A percentile compares a stretch with the other conserved stretches of the same genome.
Evolutionary conservation across 2,329 filamentous ascomycete genomes (phyloP).

Genomic region (Botrytis sinoallii): DNA sequence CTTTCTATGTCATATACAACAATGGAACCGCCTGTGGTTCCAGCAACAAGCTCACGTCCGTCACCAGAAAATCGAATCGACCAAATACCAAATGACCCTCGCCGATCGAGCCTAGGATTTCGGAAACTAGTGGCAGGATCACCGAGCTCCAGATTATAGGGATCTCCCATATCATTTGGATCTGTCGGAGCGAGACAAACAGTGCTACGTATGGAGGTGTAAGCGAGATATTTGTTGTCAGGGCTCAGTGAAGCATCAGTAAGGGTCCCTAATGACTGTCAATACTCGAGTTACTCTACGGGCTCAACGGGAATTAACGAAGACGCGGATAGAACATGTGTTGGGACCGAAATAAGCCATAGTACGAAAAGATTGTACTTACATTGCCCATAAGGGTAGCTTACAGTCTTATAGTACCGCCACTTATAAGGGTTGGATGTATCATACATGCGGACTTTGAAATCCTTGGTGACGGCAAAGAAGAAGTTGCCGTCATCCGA

Average conservation of each 20-base stretch:
- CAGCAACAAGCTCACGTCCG: slow-evolving; percentile 84
- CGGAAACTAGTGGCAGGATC: slow-evolving; percentile 42
- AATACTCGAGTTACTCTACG: neutral
- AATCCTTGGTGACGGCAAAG: slow-evolving; percentile 88
- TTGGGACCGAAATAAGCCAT: neutral
- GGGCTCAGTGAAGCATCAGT: slow-evolving; percentile 90
- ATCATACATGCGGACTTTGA: slow-evolving; percentile 94
- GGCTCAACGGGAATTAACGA: neutral
- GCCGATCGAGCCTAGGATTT: slow-evolving; percentile 20
- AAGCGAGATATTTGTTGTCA: slow-evolving; percentile 88
- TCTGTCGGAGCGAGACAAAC: slow-evolving; percentile 88
- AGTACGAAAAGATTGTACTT: neutral
- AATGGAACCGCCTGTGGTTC: slow-evolving; percentile 74
- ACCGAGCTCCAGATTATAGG: slow-evolving; percentile 73
- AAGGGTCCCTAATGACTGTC: slow-evolving; percentile 64
- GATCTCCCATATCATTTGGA: slow-evolving; percentile 75
- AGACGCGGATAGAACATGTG: too few relatives aligned
- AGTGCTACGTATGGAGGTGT: slow-evolving; percentile 80
- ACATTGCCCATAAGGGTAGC: slow-evolving; percentile 73
- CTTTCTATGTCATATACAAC: slow-evolving; percentile 92
- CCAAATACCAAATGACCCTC: slow-evolving; percentile 66
- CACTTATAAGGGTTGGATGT: slow-evolving; percentile 93
- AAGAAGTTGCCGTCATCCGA: slow-evolving; percentile 98
- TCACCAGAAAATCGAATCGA: slow-evolving; percentile 91
- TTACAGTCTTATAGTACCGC: slow-evolving; percentile 90